Conservation (phyloP, 805 yeast genomes). For the Starmerella kuoi region DNA sequence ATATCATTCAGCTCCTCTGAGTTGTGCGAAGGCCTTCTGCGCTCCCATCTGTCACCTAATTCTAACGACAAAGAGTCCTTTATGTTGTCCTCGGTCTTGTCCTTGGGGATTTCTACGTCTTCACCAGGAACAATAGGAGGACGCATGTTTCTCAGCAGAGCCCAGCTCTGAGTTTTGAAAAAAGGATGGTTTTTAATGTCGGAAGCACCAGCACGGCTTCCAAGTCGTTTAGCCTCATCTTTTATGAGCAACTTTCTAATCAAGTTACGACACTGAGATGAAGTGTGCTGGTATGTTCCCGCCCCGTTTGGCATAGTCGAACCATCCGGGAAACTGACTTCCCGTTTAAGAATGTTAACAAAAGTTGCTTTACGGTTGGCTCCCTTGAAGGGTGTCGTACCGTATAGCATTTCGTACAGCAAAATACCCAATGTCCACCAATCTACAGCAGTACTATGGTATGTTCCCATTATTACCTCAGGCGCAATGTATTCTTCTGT, state of each 20-base stretch:
- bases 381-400: slow-evolving; percentile 95
- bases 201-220: slow-evolving; percentile 88
- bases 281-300: slow-evolving; percentile 39
- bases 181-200: slow-evolving; percentile 86
- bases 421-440: slow-evolving; percentile 99
- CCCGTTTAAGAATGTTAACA: slow-evolving; percentile 71
- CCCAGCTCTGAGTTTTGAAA: slow-evolving; percentile 91
- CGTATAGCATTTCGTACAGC: slow-evolving; percentile 86
- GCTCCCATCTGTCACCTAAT: slow-evolving; percentile 23
- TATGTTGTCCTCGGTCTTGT: slow-evolving; percentile 6
- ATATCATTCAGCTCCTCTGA: slow-evolving; percentile 19
- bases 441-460: slow-evolving; percentile 95
- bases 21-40: slow-evolving; percentile 20
- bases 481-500: slow-evolving; percentile 99
- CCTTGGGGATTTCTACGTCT: slow-evolving; percentile 12
- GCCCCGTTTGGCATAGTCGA: slow-evolving; percentile 22
- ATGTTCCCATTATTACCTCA: slow-evolving; percentile 91
- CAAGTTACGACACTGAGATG: slow-evolving; percentile 66
- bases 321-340: slow-evolving; percentile 62
- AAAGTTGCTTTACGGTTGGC: slow-evolving; percentile 78
- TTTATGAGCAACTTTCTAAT: slow-evolving; percentile 74
- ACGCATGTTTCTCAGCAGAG: slow-evolving; percentile 74
- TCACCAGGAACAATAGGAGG: slow-evolving; percentile 94
- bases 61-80: slow-evolving; percentile 22
- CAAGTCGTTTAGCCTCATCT: slow-evolving; percentile 79